phyloP scores from a whole-genome alignment of 345 rosid species.

The Corymbia maculata region DNA sequence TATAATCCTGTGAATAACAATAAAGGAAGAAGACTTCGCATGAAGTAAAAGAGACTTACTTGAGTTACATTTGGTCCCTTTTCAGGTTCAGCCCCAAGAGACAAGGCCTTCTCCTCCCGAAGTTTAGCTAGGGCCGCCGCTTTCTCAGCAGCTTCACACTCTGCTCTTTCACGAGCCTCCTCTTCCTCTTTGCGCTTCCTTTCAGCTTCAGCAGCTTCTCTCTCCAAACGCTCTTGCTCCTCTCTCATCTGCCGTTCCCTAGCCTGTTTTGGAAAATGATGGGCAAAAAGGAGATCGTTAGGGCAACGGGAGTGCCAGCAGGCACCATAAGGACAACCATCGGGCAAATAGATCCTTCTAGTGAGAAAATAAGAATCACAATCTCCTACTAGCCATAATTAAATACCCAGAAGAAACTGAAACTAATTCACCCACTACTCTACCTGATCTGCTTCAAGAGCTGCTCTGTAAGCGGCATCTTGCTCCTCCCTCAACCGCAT shows the following conservation, averaged over 20 bases:
- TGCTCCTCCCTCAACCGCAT: constrained; percentile 90
- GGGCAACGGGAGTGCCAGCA: background rate
- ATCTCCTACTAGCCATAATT: background rate
- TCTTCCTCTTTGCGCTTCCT: constrained; percentile 82
- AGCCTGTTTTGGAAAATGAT: background rate
- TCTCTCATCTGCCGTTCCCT: constrained; percentile 70
- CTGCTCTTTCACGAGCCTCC: constrained; percentile 80
- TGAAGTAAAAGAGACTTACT: constrained; percentile 22
- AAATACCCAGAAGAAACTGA: background rate
- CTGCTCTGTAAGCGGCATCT: constrained; percentile 95
- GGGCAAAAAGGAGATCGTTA: background rate
- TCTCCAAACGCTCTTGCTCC: constrained; percentile 74
- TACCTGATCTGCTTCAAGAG: constrained; percentile 99
- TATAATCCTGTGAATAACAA: background rate
- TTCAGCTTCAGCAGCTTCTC: constrained; percentile 94
- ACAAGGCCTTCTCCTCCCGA: constrained; percentile 77
- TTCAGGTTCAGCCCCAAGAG: constrained; percentile 86
- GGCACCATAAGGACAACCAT: background rate
- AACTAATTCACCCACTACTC: background rate
- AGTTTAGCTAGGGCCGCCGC: constrained; percentile 70
- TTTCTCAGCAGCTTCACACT: constrained; percentile 78
- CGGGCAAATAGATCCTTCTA: background rate
- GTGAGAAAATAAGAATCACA: background rate
- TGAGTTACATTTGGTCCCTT: constrained; percentile 85
- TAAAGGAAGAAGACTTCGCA: background rate